Evolutionary conservation across 2,329 filamentous ascomycete genomes (phyloP), one percentile per base, ranked within the genome.

Genomic region (Hymenoscyphus fraxineus): DNA sequence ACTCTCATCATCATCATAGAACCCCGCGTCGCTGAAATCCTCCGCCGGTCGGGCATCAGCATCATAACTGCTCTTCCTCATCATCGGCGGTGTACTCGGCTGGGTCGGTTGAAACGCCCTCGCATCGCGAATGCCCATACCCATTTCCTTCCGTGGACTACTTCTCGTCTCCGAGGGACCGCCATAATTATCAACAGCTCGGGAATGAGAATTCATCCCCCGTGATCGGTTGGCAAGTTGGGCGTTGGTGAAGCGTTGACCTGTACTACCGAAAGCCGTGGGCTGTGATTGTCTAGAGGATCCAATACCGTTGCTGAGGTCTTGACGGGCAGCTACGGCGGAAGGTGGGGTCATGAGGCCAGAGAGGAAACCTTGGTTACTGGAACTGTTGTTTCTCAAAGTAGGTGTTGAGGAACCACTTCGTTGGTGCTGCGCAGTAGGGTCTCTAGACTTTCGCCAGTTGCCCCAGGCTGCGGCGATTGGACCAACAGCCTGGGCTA

Each of bases 381-480:
- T 77, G 0, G 77, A 74, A 56, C 59, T 63, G 47, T 79, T 78
- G 32, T 57, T 65, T 38, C 68, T 70, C 7, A 22, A 22, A 6
- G 64, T 68, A 7, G 65, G 68, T 15, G 69, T 73, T 13, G 61
- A 64, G 22, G 22, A 63, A 32, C 75, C 76, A 47, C 74, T 73
- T 63, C 39, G 51, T 38, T 16, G n/a, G 27, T 64, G 66, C 70
- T 66, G 65, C 15, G 73, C 75, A 38, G 72, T 62, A 39, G 61
- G 84, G 85, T 41, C 62, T 61, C 70, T 60, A 4, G 69, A 67
- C 75, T 90, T 94, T 61, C 93, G 88, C 94, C 94, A 97, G 77
- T 89, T 97, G 58, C 92, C 93, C 86, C 93, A 96, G n/a, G 93
- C 94, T n/a, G 93, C 92, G n/a, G 92, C 85, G 44, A 88, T 76